Evolutionary conservation across 2,329 filamentous ascomycete genomes (phyloP), one percentile per base, ranked within the genome.

Genomic region (Phyllachora maydis): DNA sequence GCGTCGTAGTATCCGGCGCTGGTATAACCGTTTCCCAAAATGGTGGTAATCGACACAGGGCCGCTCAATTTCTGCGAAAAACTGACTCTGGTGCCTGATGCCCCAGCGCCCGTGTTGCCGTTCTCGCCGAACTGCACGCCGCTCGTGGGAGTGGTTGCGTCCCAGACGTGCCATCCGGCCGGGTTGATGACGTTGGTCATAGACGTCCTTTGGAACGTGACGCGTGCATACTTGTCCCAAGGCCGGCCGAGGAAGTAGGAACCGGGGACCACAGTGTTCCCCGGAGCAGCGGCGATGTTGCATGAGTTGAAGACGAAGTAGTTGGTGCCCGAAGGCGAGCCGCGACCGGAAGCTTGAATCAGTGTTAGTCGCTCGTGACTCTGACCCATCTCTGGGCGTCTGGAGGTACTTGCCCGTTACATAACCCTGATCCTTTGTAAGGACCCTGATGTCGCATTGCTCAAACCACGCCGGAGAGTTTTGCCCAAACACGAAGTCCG

Each of bases 111-210:
- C 2, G 52, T 54, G 41, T 74, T 74, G 11, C 34, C 43, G 35
- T 59, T 72, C 48, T 74, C 69, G 7, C 45, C 60, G 30, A 62
- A 72, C 14, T 48, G 41, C 2, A 71, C 58, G 20, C 61, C 44
- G 16, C 47, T 49, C 2, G 60, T 66, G n/a, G 49, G 37, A 20
- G 56, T 46, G 3, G 46, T 47, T 2, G 33, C 43, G 27, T 53
- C 54, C 68, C 68, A 74, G 14, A 47, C 36, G 3, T 34, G 39
- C 67, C 69, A 74, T 0, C 68, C 69, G 0, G 56, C 55, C 2
- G 49, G 28, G 34, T 71, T 69, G 35, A 75, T 55, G 11, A 72
- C 61, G 13, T 46, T 42, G 6, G 49, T 51, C 42, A 75, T 46
- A 16, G 37, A 37, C 0, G 58, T 60, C 23, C 50, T 36, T 32